These are phyloP conservation scores for Suillus brevipes DNA, from an alignment of 768 basidiomycete genomes.

Conservation along the genomic window DNA sequence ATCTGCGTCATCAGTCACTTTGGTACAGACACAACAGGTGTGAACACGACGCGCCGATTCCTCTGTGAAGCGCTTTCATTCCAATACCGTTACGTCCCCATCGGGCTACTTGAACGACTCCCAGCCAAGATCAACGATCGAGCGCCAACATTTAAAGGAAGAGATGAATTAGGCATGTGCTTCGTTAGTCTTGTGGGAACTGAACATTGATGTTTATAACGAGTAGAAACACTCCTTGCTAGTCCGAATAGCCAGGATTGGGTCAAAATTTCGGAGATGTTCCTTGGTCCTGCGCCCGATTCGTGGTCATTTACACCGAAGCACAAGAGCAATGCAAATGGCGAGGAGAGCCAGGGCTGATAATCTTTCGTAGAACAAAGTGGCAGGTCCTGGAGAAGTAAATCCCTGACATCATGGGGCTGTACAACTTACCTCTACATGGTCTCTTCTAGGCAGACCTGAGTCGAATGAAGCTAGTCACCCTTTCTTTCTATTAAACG, in stretches of 20 bases:
- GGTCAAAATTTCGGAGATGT: constrained; percentile 95
- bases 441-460: not conserved
- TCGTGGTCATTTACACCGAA: constrained; percentile 87
- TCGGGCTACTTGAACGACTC: constrained; percentile 83
- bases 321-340: constrained; percentile 87
- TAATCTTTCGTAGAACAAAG: not conserved
- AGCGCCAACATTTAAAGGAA: constrained; percentile 82
- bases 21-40: constrained; percentile 83
- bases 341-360: constrained; percentile 63
- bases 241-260: constrained; percentile 81
- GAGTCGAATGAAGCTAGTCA: not conserved
- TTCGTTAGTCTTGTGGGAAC: not conserved
- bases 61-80: constrained; percentile 95
- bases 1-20: constrained; percentile 55
- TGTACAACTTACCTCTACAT: not conserved
- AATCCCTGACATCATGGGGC: not conserved
- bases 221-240: constrained; percentile 77
- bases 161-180: constrained; percentile 82
- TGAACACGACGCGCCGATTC: constrained; percentile 90
- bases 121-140: constrained; percentile 89
- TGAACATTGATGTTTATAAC: constrained; percentile 6
- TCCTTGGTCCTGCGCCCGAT: constrained; percentile 84
- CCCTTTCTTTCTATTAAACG: not conserved
- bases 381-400: not conserved
- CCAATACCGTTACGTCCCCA: constrained; percentile 93